These are phyloP conservation scores for Triglochin maritima DNA, from an alignment of 106 monocot genomes.

Conservation along the genomic window DNA sequence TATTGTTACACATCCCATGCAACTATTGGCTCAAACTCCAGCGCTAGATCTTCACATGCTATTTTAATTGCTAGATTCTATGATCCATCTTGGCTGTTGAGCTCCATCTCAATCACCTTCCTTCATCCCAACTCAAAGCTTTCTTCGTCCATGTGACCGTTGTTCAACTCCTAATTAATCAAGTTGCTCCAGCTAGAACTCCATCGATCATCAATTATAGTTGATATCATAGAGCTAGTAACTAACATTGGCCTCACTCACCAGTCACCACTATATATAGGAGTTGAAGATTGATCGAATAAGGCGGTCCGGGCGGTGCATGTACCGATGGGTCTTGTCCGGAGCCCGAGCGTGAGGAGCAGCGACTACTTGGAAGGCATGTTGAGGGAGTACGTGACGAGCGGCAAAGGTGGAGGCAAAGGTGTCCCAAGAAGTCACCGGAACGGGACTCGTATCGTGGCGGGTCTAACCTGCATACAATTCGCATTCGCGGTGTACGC, in stretches of 20 bases:
- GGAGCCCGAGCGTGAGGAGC: slow-evolving; percentile 52
- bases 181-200: background rate
- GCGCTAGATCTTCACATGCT: background rate
- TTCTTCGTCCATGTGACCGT: background rate
- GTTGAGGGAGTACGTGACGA: slow-evolving; percentile 54
- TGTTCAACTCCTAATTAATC: background rate
- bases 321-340: slow-evolving; percentile 47
- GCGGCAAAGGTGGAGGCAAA: background rate
- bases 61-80: background rate
- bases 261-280: background rate
- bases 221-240: background rate
- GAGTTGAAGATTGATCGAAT: background rate
- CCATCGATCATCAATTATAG: background rate
- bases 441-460: slow-evolving; percentile 53
- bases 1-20: background rate
- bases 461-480: slow-evolving; percentile 71
- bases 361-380: slow-evolving; percentile 72
- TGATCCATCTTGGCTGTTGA: background rate
- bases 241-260: background rate
- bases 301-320: background rate
- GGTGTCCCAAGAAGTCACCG: background rate
- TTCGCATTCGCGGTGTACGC: slow-evolving; percentile 87
- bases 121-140: background rate
- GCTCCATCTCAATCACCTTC: background rate
- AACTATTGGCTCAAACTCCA: background rate